These are phyloP conservation scores for Euptelea pleiosperma DNA, from an alignment of 164 flowering plant species.

Conservation along the genomic window DNA sequence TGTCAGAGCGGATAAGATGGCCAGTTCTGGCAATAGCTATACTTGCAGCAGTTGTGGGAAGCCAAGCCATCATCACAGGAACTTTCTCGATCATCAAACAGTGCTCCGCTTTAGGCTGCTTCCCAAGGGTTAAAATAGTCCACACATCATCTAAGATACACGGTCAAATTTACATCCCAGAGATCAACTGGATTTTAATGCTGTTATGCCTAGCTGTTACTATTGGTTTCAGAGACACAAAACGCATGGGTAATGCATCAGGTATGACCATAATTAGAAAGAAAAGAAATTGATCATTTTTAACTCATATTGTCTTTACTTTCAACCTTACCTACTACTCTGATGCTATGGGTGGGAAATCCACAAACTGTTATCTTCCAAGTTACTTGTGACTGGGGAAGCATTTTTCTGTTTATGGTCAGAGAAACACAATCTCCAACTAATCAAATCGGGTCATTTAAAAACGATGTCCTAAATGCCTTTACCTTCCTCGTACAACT, in stretches of 20 bases:
- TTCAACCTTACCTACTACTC: no score
- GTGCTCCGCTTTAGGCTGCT: constrained; percentile 81
- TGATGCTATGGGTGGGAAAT: no score
- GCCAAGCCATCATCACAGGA: constrained; percentile 94
- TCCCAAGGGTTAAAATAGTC: constrained; percentile 82
- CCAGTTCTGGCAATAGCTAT: constrained; percentile 83
- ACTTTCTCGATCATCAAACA: constrained; percentile 95
- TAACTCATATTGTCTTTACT: constrained; percentile 57
- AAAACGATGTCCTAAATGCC: no score
- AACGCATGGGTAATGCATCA: constrained; percentile 77
- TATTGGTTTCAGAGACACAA: constrained; percentile 78
- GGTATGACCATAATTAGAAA: constrained; percentile 52
- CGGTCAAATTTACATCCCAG: constrained; percentile 90
- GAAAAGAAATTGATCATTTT: constrained; percentile 59
- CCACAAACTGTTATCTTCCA: no score
- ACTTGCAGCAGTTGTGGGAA: constrained; percentile 92
- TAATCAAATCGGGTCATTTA: no score
- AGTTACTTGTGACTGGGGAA: no score
- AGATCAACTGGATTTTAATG: constrained; percentile 88
- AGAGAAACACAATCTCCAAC: no score
- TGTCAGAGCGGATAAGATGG: constrained; percentile 66
- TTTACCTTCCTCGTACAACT: no score
- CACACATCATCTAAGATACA: constrained; percentile 84
- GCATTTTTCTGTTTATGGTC: no score
- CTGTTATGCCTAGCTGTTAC: constrained; percentile 75